These are phyloP conservation scores for Colletotrichum cuscutae DNA, from an alignment of 2,329 filamentous ascomycete species.

Conservation along the genomic window DNA sequence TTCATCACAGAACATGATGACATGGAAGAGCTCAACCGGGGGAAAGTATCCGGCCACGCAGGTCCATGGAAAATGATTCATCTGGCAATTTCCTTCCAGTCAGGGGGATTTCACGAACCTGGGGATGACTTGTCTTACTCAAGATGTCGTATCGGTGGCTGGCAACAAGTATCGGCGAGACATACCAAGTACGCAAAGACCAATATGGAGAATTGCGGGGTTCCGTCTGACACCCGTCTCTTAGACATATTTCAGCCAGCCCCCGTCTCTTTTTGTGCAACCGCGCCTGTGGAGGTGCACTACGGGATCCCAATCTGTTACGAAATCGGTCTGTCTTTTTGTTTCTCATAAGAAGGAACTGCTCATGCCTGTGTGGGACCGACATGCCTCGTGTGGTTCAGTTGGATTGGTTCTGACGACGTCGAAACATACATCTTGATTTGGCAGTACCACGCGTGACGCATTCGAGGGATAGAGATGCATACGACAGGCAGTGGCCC, in stretches of 20 bases:
- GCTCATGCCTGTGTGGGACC: neutral
- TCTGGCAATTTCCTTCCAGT: neutral
- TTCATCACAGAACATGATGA: neutral
- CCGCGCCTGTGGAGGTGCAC: neutral
- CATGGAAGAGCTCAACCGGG: neutral
- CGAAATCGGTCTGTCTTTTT: neutral
- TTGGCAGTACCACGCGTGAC: neutral
- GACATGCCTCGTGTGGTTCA: neutral
- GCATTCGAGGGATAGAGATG: neutral
- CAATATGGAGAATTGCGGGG: slow-evolving; percentile 16
- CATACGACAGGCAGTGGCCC: neutral
- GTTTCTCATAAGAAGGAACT: neutral
- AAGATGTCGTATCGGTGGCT: neutral
- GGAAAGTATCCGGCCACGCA: neutral
- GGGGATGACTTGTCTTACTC: neutral
- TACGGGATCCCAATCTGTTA: neutral
- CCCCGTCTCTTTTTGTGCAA: neutral
- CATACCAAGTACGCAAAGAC: neutral
- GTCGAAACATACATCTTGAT: neutral
- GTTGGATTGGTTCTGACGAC: neutral
- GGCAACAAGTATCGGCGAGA: slow-evolving; percentile 2
- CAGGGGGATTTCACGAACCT: neutral
- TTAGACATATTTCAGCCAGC: slow-evolving; percentile 4
- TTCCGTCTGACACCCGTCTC: slow-evolving; percentile 18
- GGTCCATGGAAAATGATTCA: neutral